Evolutionary conservation across 768 basidiomycete species (phyloP).

Genomic region (Rubroboletus pulcherrimus): DNA sequence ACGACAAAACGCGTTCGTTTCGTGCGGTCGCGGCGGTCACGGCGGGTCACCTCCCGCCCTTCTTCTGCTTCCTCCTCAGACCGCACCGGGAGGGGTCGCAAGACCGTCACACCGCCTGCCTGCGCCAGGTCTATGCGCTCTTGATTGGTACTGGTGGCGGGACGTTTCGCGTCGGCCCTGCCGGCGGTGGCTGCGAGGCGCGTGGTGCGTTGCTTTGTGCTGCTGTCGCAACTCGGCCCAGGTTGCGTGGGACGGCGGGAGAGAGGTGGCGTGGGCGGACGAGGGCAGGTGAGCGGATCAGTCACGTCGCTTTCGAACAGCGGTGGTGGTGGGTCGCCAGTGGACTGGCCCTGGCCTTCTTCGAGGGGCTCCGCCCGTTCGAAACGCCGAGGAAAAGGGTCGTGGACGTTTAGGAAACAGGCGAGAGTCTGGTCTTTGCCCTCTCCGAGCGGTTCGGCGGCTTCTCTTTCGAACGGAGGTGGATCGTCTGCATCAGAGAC

Average conservation of each 20-base stretch:
- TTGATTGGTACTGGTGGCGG: not conserved
- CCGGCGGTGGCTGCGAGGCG: no score
- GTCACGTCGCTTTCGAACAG: not conserved
- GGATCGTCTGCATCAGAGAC: not conserved
- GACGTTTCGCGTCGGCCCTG: not conserved
- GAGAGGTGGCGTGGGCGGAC: slow-evolving; percentile 7
- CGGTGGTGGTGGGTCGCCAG: not conserved
- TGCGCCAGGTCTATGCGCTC: not conserved
- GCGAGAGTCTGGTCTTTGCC: not conserved
- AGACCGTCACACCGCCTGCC: not conserved
- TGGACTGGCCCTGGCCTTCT: not conserved
- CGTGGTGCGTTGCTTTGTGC: not conserved
- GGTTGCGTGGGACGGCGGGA: not conserved
- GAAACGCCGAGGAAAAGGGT: not conserved
- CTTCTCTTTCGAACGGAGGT: not conserved
- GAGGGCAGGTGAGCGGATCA: not conserved
- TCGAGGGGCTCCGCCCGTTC: not conserved
- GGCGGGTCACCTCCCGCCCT: not conserved
- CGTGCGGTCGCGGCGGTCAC: not conserved
- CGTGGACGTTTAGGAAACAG: not conserved
- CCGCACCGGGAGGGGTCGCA: not conserved
- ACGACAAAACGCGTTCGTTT: slow-evolving; percentile 16
- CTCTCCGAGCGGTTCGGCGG: not conserved
- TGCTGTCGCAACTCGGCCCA: not conserved
- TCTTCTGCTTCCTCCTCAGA: not conserved